Conservation (phyloP, 2,329 filamentous ascomycete species). For the Ampelomyces quisqualis region DNA sequence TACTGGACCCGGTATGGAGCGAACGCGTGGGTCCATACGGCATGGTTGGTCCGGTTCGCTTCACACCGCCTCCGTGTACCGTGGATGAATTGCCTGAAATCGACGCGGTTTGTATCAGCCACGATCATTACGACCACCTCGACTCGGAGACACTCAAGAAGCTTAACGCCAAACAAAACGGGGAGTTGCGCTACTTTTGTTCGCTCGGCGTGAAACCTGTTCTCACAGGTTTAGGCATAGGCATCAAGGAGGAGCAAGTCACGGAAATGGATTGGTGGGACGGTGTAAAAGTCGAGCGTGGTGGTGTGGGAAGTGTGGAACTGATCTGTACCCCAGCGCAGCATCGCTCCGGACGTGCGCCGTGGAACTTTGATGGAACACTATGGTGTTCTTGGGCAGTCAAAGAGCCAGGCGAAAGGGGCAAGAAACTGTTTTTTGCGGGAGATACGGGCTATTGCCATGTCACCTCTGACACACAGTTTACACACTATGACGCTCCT, state of each 20-base stretch:
- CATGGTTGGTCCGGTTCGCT: constrained; percentile 53
- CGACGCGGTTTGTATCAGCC: constrained; percentile 55
- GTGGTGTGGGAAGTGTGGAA: constrained; percentile 41
- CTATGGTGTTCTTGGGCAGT: constrained; percentile 54
- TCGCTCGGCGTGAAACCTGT: constrained; percentile 45
- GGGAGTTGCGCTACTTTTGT: constrained; percentile 47
- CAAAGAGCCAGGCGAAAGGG: constrained; percentile 25
- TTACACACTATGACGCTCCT: constrained; percentile 35
- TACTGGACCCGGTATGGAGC: constrained; percentile 58
- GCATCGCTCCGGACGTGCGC: constrained; percentile 49
- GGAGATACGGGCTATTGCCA: constrained; percentile 54
- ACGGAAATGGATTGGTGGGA: constrained; percentile 56
- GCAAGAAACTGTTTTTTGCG: constrained; percentile 49
- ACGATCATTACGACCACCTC: constrained; percentile 60
- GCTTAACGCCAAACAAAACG: constrained; percentile 43
- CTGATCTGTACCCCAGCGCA: constrained; percentile 52
- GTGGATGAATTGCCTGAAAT: constrained; percentile 54
- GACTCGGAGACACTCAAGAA: constrained; percentile 50
- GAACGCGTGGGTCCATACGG: constrained; percentile 51
- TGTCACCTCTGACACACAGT: constrained; percentile 32
- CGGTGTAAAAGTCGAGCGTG: constrained; percentile 37
- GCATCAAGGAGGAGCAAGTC: constrained; percentile 44
- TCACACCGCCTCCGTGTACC: constrained; percentile 53
- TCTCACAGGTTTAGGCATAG: constrained; percentile 40
- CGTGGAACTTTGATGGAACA: constrained; percentile 44